phyloP scores from a whole-genome alignment of 2,329 filamentous ascomycete species.

The Neofusicoccum laricinum region DNA sequence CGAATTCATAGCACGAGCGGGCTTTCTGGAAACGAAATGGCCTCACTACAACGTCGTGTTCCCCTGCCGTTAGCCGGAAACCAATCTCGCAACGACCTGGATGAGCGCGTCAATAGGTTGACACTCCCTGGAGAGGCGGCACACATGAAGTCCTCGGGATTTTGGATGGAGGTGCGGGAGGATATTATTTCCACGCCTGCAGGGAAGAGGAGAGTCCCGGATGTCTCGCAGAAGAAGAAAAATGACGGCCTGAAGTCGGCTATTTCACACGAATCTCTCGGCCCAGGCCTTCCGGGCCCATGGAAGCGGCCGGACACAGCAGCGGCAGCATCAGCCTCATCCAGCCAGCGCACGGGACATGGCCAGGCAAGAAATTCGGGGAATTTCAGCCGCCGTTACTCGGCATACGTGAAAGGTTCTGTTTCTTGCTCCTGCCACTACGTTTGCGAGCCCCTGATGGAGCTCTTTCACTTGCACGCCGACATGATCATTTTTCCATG shows the following conservation, averaged over 20 bases:
- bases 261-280: not conserved
- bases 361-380: not conserved
- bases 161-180: conserved; percentile 16
- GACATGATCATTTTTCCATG: too few species aligned
- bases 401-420: not conserved
- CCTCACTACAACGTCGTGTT: not conserved
- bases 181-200: conserved; percentile 4
- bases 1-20: not conserved
- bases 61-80: not conserved
- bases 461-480: not conserved
- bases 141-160: conserved; percentile 6
- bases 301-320: not conserved
- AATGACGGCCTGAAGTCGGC: not conserved
- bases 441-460: not conserved
- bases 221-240: not conserved
- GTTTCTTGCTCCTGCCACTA: not conserved
- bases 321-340: not conserved
- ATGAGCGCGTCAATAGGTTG: not conserved
- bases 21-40: not conserved
- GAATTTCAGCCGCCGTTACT: not conserved
- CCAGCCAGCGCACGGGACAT: not conserved
- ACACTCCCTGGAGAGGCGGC: conserved; percentile 10
- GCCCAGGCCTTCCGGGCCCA: not conserved
- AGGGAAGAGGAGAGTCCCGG: not conserved
- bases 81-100: not conserved